Evolutionary conservation across 371 early-diverging fungal genomes (phyloP).

Genomic region (Rhizopus arrhizus): DNA sequence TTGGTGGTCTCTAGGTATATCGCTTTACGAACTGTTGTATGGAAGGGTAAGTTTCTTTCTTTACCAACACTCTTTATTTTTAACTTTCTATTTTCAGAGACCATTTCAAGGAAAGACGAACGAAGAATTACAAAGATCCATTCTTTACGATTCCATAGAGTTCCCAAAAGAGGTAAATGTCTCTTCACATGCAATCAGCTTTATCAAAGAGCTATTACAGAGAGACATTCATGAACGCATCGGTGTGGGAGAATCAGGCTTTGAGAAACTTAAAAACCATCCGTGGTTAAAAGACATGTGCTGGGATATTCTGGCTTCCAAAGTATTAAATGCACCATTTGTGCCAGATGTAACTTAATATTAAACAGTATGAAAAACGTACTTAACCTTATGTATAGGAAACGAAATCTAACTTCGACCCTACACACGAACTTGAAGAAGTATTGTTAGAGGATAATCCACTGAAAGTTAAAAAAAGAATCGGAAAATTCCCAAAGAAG

Average conservation of each 20-base stretch:
- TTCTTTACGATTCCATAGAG: constrained; percentile 54
- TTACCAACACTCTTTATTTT: neutral
- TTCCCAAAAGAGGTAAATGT: constrained; percentile 58
- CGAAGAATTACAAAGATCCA: constrained; percentile 67
- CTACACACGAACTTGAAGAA: constrained; percentile 92
- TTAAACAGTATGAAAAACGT: neutral
- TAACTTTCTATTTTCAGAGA: constrained; percentile 44
- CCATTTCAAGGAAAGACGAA: constrained; percentile 84
- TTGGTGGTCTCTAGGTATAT: constrained; percentile 89
- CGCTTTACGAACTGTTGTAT: constrained; percentile 58
- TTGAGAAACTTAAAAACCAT: constrained; percentile 54
- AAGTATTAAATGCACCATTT: constrained; percentile 63
- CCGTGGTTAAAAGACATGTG: constrained; percentile 59
- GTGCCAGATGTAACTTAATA: constrained; percentile 56
- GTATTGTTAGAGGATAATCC: constrained; percentile 90
- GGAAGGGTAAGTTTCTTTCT: constrained; percentile 1
- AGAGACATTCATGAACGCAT: constrained; percentile 58
- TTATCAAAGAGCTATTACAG: constrained; percentile 54
- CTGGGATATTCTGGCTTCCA: constrained; percentile 57
- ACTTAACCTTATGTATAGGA: constrained; percentile 22
- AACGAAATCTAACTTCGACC: constrained; percentile 85
- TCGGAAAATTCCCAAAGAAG: constrained; percentile 23
- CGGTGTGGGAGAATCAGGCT: constrained; percentile 55
- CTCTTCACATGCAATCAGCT: constrained; percentile 56
- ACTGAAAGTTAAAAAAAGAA: constrained; percentile 51